Base-by-base conservation (phyloP, 2,329 filamentous ascomycete genomes). In the Verticillium dahliae region DNA sequence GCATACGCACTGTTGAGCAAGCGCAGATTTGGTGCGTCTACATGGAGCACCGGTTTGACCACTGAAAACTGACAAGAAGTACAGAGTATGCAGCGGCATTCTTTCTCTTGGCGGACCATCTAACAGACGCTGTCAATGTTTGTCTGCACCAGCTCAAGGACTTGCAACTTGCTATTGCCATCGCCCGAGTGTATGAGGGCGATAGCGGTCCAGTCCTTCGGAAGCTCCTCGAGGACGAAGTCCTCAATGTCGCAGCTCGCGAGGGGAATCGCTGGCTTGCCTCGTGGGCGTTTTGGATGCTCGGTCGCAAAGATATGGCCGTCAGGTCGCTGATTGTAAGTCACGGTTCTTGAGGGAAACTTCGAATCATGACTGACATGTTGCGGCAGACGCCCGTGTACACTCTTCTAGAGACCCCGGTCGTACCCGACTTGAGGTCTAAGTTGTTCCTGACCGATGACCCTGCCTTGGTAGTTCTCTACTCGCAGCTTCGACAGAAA, bases 251-350 rank as follows among this genome's bases (percentile, higher is more conserved):
- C 64, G 95, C 95, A 18, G 87, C 90, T 0, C 83, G 87, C 50
- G 88, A 94, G 65, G 92, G 92, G 2, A 94, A 99, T 70, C 84
- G 94, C 62, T 99, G 95, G 94, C 85, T 97, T 62, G 91, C 93
- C 11, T 95, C 90, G 0, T 99, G 95, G 95, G 91, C 91, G 2
- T 97, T 97, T 71, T 96, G 92, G 89, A 91, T 97, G 82, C 81
- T 98, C 5, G 87, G 87, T 41, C 85, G 90, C 65, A 86, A 88
- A 63, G 90, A 96, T 67, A 90, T 92, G 80, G 90, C 94, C 6
- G 92, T 97, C 6, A 86, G 91, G 59, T 87, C 90, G 6, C 79
- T 99, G 3, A 89, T 96, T 67, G 89, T 92, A 76, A 80, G 87
- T 76, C 18, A 4, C 3, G 34, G 18, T 33, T 14, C 31, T 4